Conservation (phyloP, 805 yeast genomes). For the Zygotorulaspora florentina region DNA sequence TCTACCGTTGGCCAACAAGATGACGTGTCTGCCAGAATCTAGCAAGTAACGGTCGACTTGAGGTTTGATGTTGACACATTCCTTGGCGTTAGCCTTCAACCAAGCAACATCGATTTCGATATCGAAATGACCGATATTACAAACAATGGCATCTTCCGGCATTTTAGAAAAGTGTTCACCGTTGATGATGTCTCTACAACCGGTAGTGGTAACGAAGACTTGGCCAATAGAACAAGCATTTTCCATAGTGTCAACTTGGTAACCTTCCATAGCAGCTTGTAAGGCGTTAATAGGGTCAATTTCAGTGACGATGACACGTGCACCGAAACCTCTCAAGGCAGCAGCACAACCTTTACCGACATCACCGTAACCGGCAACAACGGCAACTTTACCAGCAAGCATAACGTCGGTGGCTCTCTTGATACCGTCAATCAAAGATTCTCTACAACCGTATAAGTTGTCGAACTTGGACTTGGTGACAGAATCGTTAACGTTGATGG, state of each 20-base stretch:
- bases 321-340: conserved; percentile 99
- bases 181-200: conserved; percentile 97
- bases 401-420: conserved; percentile 99
- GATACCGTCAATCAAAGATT: conserved; percentile 96
- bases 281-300: conserved; percentile 98
- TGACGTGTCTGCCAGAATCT: conserved; percentile 85
- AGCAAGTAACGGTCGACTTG: conserved; percentile 97
- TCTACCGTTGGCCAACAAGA: conserved; percentile 98
- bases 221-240: conserved; percentile 92
- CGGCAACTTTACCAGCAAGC: conserved; percentile 99
- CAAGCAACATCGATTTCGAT: conserved; percentile 99
- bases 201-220: conserved; percentile 98
- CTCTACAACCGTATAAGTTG: conserved; percentile 99
- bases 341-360: conserved; percentile 99
- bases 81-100: conserved; percentile 90
- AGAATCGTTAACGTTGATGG: conserved; percentile 97
- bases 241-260: conserved; percentile 92
- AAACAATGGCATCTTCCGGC: conserved; percentile 99
- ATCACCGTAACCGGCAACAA: conserved; percentile 99
- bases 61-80: conserved; percentile 96
- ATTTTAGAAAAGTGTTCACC: conserved; percentile 79
- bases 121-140: conserved; percentile 99
- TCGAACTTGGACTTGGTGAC: conserved; percentile 99
- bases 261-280: conserved; percentile 99
- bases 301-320: conserved; percentile 95